Conservation (phyloP, 1,139 yeast genomes). For the Taphrina deformans region DNA sequence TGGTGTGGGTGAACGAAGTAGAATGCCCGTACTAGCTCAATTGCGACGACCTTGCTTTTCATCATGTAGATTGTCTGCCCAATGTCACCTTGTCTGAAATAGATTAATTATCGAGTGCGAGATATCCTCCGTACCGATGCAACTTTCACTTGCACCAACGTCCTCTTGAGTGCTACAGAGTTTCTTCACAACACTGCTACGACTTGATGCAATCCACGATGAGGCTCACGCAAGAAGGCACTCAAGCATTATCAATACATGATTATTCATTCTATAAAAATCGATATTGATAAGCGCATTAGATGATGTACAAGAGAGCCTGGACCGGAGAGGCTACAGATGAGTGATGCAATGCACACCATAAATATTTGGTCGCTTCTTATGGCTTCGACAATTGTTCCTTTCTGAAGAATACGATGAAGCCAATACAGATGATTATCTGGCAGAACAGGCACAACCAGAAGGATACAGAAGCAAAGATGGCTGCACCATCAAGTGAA, state of each 20-base stretch:
- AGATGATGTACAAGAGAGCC: not conserved
- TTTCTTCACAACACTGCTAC: too few relatives aligned
- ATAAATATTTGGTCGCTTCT: not conserved
- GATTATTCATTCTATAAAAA: slow-evolving; percentile 2
- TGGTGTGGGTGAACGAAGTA: not conserved
- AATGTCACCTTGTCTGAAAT: not conserved
- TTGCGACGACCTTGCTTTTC: not conserved
- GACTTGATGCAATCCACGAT: too few relatives aligned
- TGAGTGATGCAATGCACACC: too few relatives aligned
- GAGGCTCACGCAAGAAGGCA: too few relatives aligned
- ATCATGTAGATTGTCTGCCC: not conserved
- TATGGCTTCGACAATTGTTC: slow-evolving; percentile 36
- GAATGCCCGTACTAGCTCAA: not conserved
- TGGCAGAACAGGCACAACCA: slow-evolving; percentile 36
- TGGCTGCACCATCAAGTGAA: slow-evolving; percentile 23
- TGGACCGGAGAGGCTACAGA: not conserved
- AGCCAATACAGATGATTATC: slow-evolving; percentile 34
- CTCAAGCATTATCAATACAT: not conserved
- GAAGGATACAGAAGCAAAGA: slow-evolving; percentile 30
- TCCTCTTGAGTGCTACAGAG: too few relatives aligned
- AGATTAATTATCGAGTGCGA: not conserved
- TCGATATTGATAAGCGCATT: not conserved
- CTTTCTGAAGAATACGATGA: slow-evolving; percentile 35
- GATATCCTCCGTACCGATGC: too few relatives aligned
- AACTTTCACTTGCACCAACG: too few relatives aligned